Evolutionary conservation across 2,329 filamentous ascomycete genomes (phyloP).

Genomic region (Fusarium succisae): DNA sequence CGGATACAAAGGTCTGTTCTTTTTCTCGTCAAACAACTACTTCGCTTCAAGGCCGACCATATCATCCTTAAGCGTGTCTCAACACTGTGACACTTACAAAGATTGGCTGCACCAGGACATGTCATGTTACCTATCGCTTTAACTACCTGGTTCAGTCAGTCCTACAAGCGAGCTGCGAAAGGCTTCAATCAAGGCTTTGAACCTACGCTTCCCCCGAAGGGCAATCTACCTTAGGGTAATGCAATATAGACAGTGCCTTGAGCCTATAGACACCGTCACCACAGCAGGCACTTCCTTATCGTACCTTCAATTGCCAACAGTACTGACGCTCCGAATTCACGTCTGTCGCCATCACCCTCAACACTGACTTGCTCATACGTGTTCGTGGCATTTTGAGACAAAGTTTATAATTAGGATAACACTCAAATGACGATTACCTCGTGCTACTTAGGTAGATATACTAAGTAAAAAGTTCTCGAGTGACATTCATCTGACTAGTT

Average conservation of each 20-base stretch:
- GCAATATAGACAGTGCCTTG: not conserved
- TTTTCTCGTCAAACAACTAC: not conserved
- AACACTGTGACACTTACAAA: not conserved
- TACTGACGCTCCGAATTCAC: no score
- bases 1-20: not conserved
- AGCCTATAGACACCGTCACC: not conserved
- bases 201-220: not conserved
- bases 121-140: not conserved
- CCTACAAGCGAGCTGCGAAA: not conserved
- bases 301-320: not conserved
- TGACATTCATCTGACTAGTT: not conserved
- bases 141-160: not conserved
- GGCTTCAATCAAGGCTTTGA: not conserved
- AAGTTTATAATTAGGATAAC: not conserved
- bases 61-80: not conserved
- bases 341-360: not conserved
- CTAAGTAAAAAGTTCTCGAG: not conserved
- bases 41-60: not conserved
- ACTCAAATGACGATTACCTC: not conserved
- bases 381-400: not conserved
- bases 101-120: not conserved
- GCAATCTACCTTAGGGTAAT: not conserved
- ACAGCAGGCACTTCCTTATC: not conserved
- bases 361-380: not conserved
- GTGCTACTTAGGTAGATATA: not conserved